Conservation (phyloP, 805 yeast species). For the Saccharomycopsis fodiens region DNA sequence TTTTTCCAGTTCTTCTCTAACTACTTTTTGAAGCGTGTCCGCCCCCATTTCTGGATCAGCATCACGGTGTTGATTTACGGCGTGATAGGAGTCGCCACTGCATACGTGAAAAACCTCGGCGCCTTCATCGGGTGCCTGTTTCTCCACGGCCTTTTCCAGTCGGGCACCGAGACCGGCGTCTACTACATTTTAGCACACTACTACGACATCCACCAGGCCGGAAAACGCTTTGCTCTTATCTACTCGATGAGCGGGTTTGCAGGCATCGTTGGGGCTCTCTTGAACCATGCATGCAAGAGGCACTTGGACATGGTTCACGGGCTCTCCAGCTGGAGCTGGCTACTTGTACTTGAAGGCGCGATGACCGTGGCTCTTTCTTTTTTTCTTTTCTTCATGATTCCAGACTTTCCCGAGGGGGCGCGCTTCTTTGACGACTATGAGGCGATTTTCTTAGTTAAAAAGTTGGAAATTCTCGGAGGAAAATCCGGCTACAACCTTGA, state of each 20-base stretch:
- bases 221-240: conserved; percentile 40
- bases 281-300: conserved; percentile 46
- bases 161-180: conserved; percentile 68
- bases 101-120: conserved; percentile 49
- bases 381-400: conserved; percentile 38
- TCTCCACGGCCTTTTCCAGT: conserved; percentile 57
- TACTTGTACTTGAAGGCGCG: conserved; percentile 42
- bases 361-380: conserved; percentile 33
- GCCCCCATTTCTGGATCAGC: conserved; percentile 59
- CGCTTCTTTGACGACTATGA: conserved; percentile 45
- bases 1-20: conserved; percentile 53
- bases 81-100: conserved; percentile 53
- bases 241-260: conserved; percentile 22
- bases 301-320: conserved; percentile 41
- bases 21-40: conserved; percentile 45
- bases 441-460: conserved; percentile 44
- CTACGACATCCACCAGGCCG: conserved; percentile 58
- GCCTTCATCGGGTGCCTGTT: conserved; percentile 54
- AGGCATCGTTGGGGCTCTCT: not conserved
- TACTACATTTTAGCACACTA: conserved; percentile 56
- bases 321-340: conserved; percentile 41
- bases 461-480: conserved; percentile 41
- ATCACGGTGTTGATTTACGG: conserved; percentile 54
- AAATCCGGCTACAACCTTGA: conserved; percentile 43
- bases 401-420: conserved; percentile 71